Base-by-base conservation (phyloP, 192 early-diverging fungal genomes). In the Gamsiella multidivaricata region DNA sequence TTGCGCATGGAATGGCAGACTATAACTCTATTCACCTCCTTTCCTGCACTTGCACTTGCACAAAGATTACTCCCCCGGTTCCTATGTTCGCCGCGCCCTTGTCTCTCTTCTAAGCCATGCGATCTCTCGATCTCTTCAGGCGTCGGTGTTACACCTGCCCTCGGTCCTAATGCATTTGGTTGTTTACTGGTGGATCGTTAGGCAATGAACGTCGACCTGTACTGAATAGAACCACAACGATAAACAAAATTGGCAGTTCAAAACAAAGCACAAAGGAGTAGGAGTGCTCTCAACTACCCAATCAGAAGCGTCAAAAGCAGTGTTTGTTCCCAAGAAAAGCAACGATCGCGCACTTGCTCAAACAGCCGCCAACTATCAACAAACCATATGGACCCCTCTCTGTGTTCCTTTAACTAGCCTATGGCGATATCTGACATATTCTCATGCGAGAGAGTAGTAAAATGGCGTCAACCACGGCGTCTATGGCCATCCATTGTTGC, bases 251-350 rank as follows among this genome's bases (percentile, higher is more conserved):
- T n/a, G 33, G 32, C 37, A 39, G 37, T 5, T 39, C 37, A 39
- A 8, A 26, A 3, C 29, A 32, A 54, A 32, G 32, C 11, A 22
- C 3, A 25, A 11, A 7, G 50, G 11, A 11, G 11, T 46, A 46
- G 22, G 23, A 6, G 15, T 54, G 12, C 3, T 54, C 33, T n/a
- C 41, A 4, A 17, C 10, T 14, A 45, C 46, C 64, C 64, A 65
- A 65, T 65, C 31, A 65, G 42, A 18, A 10, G 28, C 53, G 15
- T 42, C 1, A 0, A n/a, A n/a, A n/a, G 26, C 39, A 28, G 43
- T 22, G 51, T 65, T 55, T 41, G n/a, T 65, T 65, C 64, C 64
- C 64, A 65, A 65, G 64, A 65, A 54, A 54, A 54, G 37, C 47
- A 62, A 22, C 12, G n/a, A 59, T 18, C 32, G 17, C 17, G 5